These are phyloP conservation scores for Solanum sejunctum DNA, from an alignment of 257 asterid species.

Conservation along the genomic window DNA sequence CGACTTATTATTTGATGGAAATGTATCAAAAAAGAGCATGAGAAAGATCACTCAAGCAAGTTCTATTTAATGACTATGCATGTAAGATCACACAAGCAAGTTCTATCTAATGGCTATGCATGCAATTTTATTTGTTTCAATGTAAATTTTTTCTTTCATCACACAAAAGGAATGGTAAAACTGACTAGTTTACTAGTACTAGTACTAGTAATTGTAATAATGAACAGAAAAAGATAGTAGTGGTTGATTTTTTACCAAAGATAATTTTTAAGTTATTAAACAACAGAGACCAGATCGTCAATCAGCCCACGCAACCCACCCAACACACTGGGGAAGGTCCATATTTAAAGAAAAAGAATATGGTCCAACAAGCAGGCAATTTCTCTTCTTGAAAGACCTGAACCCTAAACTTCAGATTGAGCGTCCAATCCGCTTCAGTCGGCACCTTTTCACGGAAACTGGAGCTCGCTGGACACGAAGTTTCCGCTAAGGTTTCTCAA, in stretches of 20 bases:
- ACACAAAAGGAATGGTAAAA: not conserved
- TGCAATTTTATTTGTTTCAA: not conserved
- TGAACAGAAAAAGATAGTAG: not conserved
- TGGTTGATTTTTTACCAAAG: not conserved
- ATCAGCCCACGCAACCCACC: not conserved
- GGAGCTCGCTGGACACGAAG: not conserved
- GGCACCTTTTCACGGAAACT: not conserved
- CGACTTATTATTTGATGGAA: not conserved
- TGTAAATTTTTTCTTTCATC: not conserved
- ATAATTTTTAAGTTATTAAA: not conserved
- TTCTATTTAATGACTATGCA: too few relatives aligned
- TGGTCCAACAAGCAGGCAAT: not conserved
- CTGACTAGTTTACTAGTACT: not conserved
- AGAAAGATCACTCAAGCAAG: not conserved
- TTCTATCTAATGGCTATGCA: not conserved
- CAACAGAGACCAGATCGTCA: not conserved
- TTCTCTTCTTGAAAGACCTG: not conserved
- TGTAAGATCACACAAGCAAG: not conserved
- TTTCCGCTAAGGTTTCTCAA: not conserved
- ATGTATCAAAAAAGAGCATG: not conserved
- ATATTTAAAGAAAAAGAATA: not conserved
- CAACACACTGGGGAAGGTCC: not conserved
- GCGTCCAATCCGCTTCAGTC: not conserved
- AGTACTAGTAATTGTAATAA: not conserved
- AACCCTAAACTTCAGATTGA: not conserved